Base-by-base conservation (phyloP, 345 rosid genomes). In the Bretschneidera sinensis region DNA sequence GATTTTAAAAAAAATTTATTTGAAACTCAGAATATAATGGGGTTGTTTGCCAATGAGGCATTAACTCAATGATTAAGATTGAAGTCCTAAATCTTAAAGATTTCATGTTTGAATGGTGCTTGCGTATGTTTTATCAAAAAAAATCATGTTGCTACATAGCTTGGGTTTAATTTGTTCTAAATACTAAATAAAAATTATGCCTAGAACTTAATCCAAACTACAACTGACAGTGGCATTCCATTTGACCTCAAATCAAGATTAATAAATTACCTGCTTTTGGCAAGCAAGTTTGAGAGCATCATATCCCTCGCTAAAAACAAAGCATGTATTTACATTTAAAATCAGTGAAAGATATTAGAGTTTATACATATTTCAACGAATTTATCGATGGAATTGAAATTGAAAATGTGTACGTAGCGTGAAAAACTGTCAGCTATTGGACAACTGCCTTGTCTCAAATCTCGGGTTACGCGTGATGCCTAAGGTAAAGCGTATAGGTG, bases 311-410 rank as follows among this genome's bases (percentile, higher is more conserved):
- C 22, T 60, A 72, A 85, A 84, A 64, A 91, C 87, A 43, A 82
- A 68, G 91, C 87, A 87, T 89, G 97, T 63, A 89, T 78, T 96
- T 91, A 92, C 55, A 89, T n/a, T n/a, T n/a, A n/a, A n/a, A n/a
- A n/a, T n/a, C n/a, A n/a, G n/a, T n/a, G n/a, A n/a, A n/a, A n/a
- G n/a, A n/a, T n/a, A n/a, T n/a, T n/a, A n/a, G n/a, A n/a, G n/a
- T n/a, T n/a, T n/a, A n/a, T n/a, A n/a, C n/a, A n/a, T n/a, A n/a
- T n/a, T n/a, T n/a, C n/a, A n/a, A n/a, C n/a, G n/a, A n/a, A n/a
- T n/a, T n/a, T n/a, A n/a, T n/a, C n/a, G n/a, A n/a, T n/a, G n/a
- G n/a, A n/a, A n/a, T n/a, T n/a, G n/a, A n/a, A n/a, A n/a, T n/a
- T n/a, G n/a, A n/a, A n/a, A n/a, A n/a, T n/a, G n/a, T n/a, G n/a